Base-by-base conservation (phyloP, 202 grass and related monocot species). In the Brachypodium distachyon region DNA sequence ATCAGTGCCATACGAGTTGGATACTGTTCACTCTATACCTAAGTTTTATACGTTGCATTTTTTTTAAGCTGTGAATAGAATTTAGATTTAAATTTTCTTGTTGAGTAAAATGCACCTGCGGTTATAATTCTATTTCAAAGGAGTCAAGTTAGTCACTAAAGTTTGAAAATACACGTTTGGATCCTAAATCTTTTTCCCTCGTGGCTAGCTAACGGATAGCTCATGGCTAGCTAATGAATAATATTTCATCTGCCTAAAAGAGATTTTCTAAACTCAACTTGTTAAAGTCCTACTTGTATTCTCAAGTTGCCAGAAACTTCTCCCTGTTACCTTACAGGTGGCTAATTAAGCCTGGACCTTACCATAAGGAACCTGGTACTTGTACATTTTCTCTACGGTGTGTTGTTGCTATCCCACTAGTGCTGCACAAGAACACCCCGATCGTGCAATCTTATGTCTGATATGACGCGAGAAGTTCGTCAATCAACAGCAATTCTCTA, bases 391-490 rank as follows among this genome's bases (percentile, higher is more conserved):
- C 72, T 71, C 21, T 31, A 8, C 12, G 17, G 65, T 21, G 61
- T 71, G 63, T 14, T 77, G 21, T 47, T 63, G 28, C 29, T 47
- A 28, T 79, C 41, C 74, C 52, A 26, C 52, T 62, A 79, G 25
- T 63, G 42, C 28, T 53, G 3, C 58, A 73, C 32, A 59, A 18
- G 43, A 25, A 21, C 37, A n/a, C 2, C 17, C 40, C 18, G 36
- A 14, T 19, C 70, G 21, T 49, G 40, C 33, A 58, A 52, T 61
- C 79, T 74, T 61, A 79, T 46, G 64, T 77, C 64, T 71, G 27
- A 42, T 32, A 38, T 76, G 62, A 88, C 26, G 32, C 17, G 29
- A 56, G 44, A 64, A 53, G 32, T 47, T 29, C 61, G 80, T 74
- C 80, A 76, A 22, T 36, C 22, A 23, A 61, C 18, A 63, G 22